Evolutionary conservation across 2,329 filamentous ascomycete species (phyloP).

Genomic region (Ophiobolus disseminans): DNA sequence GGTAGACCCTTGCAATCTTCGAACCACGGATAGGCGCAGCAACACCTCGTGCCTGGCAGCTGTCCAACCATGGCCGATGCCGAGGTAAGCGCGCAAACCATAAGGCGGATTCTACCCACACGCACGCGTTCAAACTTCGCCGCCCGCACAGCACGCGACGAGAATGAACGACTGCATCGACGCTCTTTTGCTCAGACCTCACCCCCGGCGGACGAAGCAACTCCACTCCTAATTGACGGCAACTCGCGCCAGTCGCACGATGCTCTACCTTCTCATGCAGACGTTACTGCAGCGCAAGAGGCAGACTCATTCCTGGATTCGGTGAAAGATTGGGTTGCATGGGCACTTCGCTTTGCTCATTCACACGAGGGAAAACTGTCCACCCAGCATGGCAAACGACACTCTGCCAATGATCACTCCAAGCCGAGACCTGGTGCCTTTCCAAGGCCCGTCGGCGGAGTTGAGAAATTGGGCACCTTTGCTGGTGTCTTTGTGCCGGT

Average conservation of each 20-base stretch:
- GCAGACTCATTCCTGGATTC: slow-evolving; percentile 27
- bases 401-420: slow-evolving; percentile 30
- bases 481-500: slow-evolving; percentile 77
- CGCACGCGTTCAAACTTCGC: slow-evolving; percentile 53
- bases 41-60: slow-evolving; percentile 22
- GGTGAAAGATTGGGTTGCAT: slow-evolving; percentile 35
- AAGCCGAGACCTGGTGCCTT: slow-evolving; percentile 48
- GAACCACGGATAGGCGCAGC: slow-evolving; percentile 11
- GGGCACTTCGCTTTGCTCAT: slow-evolving; percentile 19
- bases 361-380: slow-evolving; percentile 13
- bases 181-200: slow-evolving; percentile 42
- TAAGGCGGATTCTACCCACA: slow-evolving; percentile 39
- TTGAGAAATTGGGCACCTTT: slow-evolving; percentile 75
- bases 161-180: slow-evolving; percentile 53
- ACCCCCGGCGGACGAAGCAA: slow-evolving; percentile 43
- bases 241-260: slow-evolving; percentile 5
- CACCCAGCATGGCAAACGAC: slow-evolving; percentile 25
- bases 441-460: slow-evolving; percentile 50
- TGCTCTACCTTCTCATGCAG: slow-evolving; percentile 6
- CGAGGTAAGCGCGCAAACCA: slow-evolving; percentile 22
- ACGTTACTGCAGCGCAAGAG: slow-evolving; percentile 16
- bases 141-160: slow-evolving; percentile 54
- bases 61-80: slow-evolving; percentile 37
- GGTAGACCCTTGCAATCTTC: not conserved
- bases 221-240: slow-evolving; percentile 32